Conservation (phyloP, 2,329 filamentous ascomycete genomes). For the Xylariales sp. region DNA sequence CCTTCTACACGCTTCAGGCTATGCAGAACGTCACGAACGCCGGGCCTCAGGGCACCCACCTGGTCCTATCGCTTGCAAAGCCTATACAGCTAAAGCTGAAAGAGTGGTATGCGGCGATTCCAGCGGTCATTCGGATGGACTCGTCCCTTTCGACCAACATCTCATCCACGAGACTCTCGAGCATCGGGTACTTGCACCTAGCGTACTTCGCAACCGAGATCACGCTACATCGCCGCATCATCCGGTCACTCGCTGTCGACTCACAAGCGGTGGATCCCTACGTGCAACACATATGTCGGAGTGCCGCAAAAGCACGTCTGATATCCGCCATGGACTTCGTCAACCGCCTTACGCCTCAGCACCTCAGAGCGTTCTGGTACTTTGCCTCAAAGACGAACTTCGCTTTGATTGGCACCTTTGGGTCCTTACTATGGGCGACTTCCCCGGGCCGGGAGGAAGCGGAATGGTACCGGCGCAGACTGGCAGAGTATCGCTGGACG, state of each 20-base stretch:
- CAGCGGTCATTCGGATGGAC: constrained; percentile 62
- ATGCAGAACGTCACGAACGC: constrained; percentile 63
- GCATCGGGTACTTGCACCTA: constrained; percentile 76
- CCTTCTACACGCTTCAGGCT: constrained; percentile 76
- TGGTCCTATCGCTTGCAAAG: constrained; percentile 72
- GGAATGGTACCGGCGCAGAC: constrained; percentile 80
- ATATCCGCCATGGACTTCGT: constrained; percentile 98
- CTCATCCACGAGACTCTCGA: constrained; percentile 45
- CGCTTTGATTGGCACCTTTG: constrained; percentile 90
- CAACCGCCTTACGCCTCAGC: constrained; percentile 80
- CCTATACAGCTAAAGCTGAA: constrained; percentile 78
- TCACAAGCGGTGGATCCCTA: constrained; percentile 62
- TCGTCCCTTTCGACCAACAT: constrained; percentile 39
- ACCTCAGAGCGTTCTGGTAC: constrained; percentile 90
- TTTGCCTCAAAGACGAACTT: constrained; percentile 88
- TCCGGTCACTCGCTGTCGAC: constrained; percentile 64
- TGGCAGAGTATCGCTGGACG: constrained; percentile 93
- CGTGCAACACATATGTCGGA: constrained; percentile 86
- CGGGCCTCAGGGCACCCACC: constrained; percentile 63
- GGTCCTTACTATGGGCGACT: constrained; percentile 83
- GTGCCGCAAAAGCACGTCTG: constrained; percentile 85
- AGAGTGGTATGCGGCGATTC: constrained; percentile 74
- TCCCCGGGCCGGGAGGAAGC: constrained; percentile 83
- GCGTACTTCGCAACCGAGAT: constrained; percentile 95
- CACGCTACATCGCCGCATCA: constrained; percentile 84